Evolutionary conservation across 192 early-diverging fungal species (phyloP).

Genomic region (Haplosporangium gracile): DNA sequence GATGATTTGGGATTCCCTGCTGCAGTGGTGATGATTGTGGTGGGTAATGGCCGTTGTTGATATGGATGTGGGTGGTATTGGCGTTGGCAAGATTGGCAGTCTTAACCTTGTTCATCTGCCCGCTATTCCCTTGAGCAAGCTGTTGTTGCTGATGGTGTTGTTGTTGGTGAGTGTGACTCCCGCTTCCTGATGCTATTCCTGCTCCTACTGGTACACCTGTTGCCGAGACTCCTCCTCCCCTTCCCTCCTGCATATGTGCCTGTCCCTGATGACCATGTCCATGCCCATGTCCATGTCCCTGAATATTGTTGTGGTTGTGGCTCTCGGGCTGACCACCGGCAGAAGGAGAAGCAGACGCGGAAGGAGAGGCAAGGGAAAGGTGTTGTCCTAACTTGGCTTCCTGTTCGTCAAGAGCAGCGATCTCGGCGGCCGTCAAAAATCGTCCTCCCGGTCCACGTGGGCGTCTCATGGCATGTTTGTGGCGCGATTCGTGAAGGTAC

Average conservation of each 20-base stretch:
- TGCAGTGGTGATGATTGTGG: background rate
- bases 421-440: slow-evolving; percentile 78
- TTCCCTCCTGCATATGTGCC: background rate
- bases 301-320: background rate
- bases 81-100: background rate
- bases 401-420: slow-evolving; percentile 50
- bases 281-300: background rate
- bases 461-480: slow-evolving; percentile 96
- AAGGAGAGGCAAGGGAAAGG: background rate
- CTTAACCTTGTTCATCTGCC: slow-evolving; percentile 1
- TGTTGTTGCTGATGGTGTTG: background rate
- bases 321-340: background rate
- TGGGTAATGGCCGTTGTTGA: slow-evolving; percentile 10
- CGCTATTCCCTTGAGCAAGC: background rate
- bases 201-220: background rate
- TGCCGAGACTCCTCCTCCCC: background rate
- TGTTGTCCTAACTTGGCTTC: slow-evolving; percentile 7
- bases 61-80: background rate
- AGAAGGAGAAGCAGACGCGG: background rate
- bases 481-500: slow-evolving; percentile 97
- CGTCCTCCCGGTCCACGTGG: slow-evolving; percentile 97
- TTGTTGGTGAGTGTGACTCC: background rate
- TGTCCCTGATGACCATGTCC: background rate
- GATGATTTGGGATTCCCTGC: slow-evolving; percentile 5
- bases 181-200: background rate